These are phyloP conservation scores for Nectriaceae sp. DNA, from an alignment of 2,329 filamentous ascomycete genomes.

Conservation along the genomic window DNA sequence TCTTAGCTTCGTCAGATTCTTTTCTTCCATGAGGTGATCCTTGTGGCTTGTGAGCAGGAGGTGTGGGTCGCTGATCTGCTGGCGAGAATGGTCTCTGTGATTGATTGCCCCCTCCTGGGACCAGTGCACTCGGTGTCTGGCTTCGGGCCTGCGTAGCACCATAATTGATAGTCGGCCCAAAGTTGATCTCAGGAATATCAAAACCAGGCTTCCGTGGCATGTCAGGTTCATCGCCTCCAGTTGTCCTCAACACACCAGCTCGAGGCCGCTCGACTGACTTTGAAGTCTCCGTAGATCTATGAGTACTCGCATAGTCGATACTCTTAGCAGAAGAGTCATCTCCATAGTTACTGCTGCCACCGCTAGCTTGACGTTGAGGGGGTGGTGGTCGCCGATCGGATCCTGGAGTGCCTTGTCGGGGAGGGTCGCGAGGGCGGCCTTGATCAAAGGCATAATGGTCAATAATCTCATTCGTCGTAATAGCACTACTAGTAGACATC, in stretches of 20 bases:
- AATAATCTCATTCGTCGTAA: constrained; percentile 41
- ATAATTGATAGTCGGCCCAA: constrained; percentile 80
- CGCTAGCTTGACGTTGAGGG: constrained; percentile 32
- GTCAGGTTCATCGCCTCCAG: constrained; percentile 55
- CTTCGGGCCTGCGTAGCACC: constrained; percentile 35
- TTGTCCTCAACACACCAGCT: constrained; percentile 77
- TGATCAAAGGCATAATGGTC: constrained; percentile 39
- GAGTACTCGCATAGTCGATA: constrained; percentile 26
- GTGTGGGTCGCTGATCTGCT: constrained; percentile 25
- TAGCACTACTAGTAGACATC: constrained; percentile 28
- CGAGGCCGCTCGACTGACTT: constrained; percentile 65
- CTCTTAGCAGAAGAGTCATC: constrained; percentile 52
- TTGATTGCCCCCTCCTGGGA: constrained; percentile 10
- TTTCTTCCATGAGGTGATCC: constrained; percentile 44
- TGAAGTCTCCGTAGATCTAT: constrained; percentile 23
- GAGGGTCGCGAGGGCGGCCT: constrained; percentile 19
- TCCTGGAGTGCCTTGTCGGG: constrained; percentile 16
- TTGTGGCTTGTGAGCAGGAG: constrained; percentile 23
- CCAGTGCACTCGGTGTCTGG: constrained; percentile 29
- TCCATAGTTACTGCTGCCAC: constrained; percentile 55
- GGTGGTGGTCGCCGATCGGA: constrained; percentile 26
- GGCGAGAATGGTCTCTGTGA: constrained; percentile 36
- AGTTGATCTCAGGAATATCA: constrained; percentile 76
- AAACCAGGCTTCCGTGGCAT: constrained; percentile 36
- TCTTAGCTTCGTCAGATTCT: constrained; percentile 57